These are phyloP conservation scores for Cercospora zeina DNA, from an alignment of 2,329 filamentous ascomycete genomes.

Conservation along the genomic window DNA sequence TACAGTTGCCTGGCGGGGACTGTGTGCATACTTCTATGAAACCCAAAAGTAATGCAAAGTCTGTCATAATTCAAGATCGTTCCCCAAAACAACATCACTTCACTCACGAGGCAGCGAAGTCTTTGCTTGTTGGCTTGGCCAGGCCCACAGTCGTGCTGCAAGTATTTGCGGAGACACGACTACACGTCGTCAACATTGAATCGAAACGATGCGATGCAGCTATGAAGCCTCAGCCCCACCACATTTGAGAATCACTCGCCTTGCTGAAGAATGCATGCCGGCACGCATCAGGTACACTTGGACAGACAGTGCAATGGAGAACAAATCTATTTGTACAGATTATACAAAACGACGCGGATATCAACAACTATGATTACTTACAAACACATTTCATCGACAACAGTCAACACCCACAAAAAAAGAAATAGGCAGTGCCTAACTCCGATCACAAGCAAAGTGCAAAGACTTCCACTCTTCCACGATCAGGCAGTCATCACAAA, in stretches of 20 bases:
- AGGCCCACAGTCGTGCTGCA: too few relatives aligned
- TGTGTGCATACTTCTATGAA: not conserved
- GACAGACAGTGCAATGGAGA: not conserved
- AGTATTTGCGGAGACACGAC: too few relatives aligned
- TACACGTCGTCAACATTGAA: too few relatives aligned
- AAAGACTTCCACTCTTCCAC: slow-evolving; percentile 6
- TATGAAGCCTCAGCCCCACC: too few relatives aligned
- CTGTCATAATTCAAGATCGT: not conserved
- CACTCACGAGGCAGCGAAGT: not conserved
- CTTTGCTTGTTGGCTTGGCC: too few relatives aligned
- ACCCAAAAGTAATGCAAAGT: not conserved
- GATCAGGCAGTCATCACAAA: slow-evolving; percentile 27
- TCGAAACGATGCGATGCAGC: too few relatives aligned
- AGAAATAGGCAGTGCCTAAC: not conserved
- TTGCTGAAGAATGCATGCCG: too few relatives aligned
- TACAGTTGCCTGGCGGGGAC: not conserved
- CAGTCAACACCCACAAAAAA: not conserved
- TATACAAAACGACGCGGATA: not conserved
- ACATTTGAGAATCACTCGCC: too few relatives aligned
- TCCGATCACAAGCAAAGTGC: not conserved
- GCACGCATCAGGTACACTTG: too few relatives aligned
- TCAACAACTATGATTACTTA: not conserved
- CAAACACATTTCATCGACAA: not conserved
- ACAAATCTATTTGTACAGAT: not conserved
- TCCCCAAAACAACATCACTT: not conserved